Evolutionary conservation across 2,329 filamentous ascomycete genomes (phyloP), one percentile per base, ranked within the genome.

Genomic region (Mollisia scopiformis): DNA sequence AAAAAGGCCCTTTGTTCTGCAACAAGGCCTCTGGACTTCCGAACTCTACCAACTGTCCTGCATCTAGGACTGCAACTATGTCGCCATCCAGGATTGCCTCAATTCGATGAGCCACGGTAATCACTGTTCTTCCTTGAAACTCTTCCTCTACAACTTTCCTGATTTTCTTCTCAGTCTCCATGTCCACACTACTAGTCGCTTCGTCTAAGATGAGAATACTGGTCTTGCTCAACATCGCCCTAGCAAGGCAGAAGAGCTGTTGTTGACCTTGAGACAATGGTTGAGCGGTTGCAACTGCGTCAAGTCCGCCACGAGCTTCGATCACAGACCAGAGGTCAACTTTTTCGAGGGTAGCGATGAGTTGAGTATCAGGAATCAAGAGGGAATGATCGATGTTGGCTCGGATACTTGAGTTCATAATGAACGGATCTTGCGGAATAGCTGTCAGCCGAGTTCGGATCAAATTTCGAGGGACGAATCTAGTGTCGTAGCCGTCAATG

Each of bases 261-360:
- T 25, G 35, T 53, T 58, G 47, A 25, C 56, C 56, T 14, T 33
- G 31, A 13, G 56, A 58, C 16, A 58, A n/a, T n/a, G 35, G 16
- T 39, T 30, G 3, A 35, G 47, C 31, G 37, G n/a, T 10, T 27
- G 46, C 8, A n/a, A 33, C 13, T 52, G 25, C 25, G 8, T 30
- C 25, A 11, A 25, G 16, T 46, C 53, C 23, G 47, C n/a, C 35
- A 14, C 23, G 11, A 2, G 4, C 23, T 6, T 2, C 16, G 3
- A 31, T 10, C 27, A 6, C 14, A 6, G 41, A 7, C 63, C 65
- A 64, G 21, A 67, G 52, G 11, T 39, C 92, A 11, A 97, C 93
- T 23, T 92, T 87, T 60, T 90, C 87, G 1, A 98, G 84, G 0
- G 91, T 90, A 5, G 85, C 86, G 73, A 95, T 96, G 47, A 97